Evolutionary conservation across 352 stramenopile genomes (phyloP), one percentile per base, ranked within the genome.

Genomic region (Peronosclerospora sorghi): DNA sequence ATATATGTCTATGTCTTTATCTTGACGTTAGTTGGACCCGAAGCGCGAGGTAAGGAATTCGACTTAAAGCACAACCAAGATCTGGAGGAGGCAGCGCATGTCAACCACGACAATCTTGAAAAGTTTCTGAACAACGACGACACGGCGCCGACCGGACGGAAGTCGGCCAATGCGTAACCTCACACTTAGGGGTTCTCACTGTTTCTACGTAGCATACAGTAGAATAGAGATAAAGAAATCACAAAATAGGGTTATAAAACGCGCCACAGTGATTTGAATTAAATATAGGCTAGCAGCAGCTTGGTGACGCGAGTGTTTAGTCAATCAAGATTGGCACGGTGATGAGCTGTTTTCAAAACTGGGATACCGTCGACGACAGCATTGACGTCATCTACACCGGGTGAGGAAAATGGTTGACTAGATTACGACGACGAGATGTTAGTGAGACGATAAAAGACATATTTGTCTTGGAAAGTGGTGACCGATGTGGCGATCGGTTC

Each of bases 401-500:
- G 13, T 35, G 24, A 32, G 23, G 26, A 26, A 40, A 42, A 45
- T 20, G 36, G 49, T 38, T 44, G 41, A 50, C 37, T 45, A 37
- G 35, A 38, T 59, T 67, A 81, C 44, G 57, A 47, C 32, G 51
- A 48, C 18, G 51, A 56, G 26, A 74, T 56, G 29, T 69, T 65
- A 13, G 61, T 75, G 40, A 92, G 62, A 18, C 80, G 73, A 45
- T 89, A 92, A 56, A 92, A 88, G 28, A 88, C 73, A 48, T 88
- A 89, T 48, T 84, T 84, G 64, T 89, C 77, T 45, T 92, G 80
- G 65, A 92, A 92, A 43, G 62, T 80, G 18, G 68, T 65, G 36
- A 86, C 62, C 21, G 54, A 68, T 24, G 73, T 68, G 10, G 79
- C 73, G 29, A 92, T 84, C 2, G 80, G 68, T 45, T 87, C 74